Conservation (phyloP, 2,329 filamentous ascomycete genomes). For the Venturia asperata region DNA sequence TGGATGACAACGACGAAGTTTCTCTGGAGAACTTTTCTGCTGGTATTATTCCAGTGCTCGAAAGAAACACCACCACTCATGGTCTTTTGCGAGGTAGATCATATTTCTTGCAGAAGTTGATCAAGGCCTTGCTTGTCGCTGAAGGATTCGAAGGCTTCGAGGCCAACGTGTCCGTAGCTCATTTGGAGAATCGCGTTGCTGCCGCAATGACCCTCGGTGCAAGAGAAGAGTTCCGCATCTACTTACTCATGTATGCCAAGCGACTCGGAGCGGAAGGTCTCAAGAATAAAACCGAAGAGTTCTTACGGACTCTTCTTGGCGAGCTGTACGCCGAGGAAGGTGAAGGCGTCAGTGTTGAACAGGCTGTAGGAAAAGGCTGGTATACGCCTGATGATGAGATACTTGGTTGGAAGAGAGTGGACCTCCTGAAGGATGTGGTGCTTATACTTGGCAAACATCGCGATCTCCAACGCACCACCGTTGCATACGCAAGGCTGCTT, state of each 20-base stretch:
- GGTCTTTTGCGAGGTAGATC: slow-evolving; percentile 85
- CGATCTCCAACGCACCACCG: slow-evolving; percentile 87
- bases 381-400: slow-evolving; percentile 61
- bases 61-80: slow-evolving; percentile 91
- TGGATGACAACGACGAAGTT: slow-evolving; percentile 41
- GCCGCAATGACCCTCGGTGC: slow-evolving; percentile 78
- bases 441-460: slow-evolving; percentile 92
- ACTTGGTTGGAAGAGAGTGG: slow-evolving; percentile 82
- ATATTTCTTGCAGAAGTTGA: slow-evolving; percentile 81
- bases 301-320: slow-evolving; percentile 74
- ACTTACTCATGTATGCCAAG: slow-evolving; percentile 98
- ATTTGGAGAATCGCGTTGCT: slow-evolving; percentile 89
- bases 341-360: slow-evolving; percentile 34
- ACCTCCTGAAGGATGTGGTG: slow-evolving; percentile 83
- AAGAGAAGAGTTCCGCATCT: slow-evolving; percentile 86
- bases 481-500: slow-evolving; percentile 83
- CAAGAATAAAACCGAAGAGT: slow-evolving; percentile 83
- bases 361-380: slow-evolving; percentile 52
- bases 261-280: slow-evolving; percentile 84
- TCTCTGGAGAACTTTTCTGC: slow-evolving; percentile 64
- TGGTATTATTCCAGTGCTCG: slow-evolving; percentile 86
- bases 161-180: slow-evolving; percentile 82
- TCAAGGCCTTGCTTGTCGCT: slow-evolving; percentile 79
- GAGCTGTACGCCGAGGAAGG: slow-evolving; percentile 56
- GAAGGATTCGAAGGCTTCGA: slow-evolving; percentile 93